Base-by-base conservation (phyloP, 768 basidiomycete genomes). In the Gyrodon lividus region DNA sequence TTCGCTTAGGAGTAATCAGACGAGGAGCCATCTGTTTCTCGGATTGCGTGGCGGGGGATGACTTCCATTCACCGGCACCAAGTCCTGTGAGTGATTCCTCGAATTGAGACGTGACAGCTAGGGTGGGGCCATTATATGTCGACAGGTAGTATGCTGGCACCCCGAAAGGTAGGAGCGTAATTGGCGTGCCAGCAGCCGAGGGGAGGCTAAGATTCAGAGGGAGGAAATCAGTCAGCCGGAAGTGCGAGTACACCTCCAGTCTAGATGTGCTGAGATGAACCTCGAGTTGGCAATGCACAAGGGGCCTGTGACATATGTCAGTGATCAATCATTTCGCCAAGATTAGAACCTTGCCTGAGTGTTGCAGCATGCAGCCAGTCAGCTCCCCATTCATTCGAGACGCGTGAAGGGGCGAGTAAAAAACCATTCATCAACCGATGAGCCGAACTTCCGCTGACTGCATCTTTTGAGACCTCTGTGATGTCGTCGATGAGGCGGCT, bases 121-220 rank as follows among this genome's bases (percentile, higher is more conserved):
- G 74, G 7, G 81, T 81, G 26, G 87, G 83, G 19, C 86, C 90
- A 14, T 73, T 73, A 60, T 89, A 92, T n/a, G 72, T 67, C n/a
- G 82, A 75, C 35, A 91, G 72, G 57, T 80, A 87, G 67, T 84
- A 87, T 3, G 89, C 88, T 2, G 89, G 87, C 4, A 79, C 82
- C 26, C 80, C 84, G 54, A 82, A 77, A 5, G 89, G 89, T 17
- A 91, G 74, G 4, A 92, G 73, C 9, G 74, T 77, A 45, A 92
- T 83, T 8, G 88, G 87, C 10, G 83, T 76, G 8, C 89, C 88
- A 9, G 81, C 65, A 23, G 77, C 64, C 16, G 81, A 63, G 19
- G 82, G 79, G 12, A 77, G 66, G 22, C 42, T 42, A 28, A 51
- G 42, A 51, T 56, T 50, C 6, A 90, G 70, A 8, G 83, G 78